Conservation (phyloP, 2,329 filamentous ascomycete species). For the Trichoderma sp. region DNA sequence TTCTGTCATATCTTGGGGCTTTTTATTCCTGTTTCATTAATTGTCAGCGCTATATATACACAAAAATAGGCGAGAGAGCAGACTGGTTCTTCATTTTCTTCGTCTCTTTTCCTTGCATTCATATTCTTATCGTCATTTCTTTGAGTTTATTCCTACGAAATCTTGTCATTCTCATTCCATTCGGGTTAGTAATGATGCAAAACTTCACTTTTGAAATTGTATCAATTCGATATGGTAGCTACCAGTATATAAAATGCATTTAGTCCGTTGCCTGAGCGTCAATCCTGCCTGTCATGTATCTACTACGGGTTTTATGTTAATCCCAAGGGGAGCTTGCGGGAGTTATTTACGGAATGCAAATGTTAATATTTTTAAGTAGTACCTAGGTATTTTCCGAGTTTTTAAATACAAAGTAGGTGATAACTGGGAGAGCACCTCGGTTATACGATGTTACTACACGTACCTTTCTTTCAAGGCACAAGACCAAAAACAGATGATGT, state of each 20-base stretch:
- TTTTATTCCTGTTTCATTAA: neutral
- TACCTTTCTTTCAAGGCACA: too few species aligned
- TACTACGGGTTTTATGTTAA: too few species aligned
- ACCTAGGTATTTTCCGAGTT: too few species aligned
- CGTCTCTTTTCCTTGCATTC: neutral
- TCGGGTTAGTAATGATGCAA: neutral
- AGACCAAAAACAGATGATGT: too few species aligned
- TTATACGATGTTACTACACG: too few species aligned
- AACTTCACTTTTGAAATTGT: neutral
- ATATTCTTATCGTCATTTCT: neutral
- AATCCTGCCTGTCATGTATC: too few species aligned
- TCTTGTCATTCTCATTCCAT: neutral
- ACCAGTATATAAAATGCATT: neutral
- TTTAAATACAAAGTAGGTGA: too few species aligned
- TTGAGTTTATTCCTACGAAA: neutral
- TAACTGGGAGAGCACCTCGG: too few species aligned
- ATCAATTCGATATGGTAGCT: neutral
- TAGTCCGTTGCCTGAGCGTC: too few species aligned
- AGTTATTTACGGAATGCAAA: too few species aligned
- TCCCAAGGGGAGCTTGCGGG: too few species aligned
- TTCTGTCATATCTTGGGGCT: neutral
- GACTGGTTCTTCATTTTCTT: conserved; percentile 1
- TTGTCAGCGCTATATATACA: neutral
- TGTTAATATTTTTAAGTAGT: too few species aligned
- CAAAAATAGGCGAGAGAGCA: conserved; percentile 16